A percentile compares a stretch with the other conserved stretches of the same genome.
Conservation (phyloP, 2,329 filamentous ascomycete species). For the Neonectria sp. region DNA sequence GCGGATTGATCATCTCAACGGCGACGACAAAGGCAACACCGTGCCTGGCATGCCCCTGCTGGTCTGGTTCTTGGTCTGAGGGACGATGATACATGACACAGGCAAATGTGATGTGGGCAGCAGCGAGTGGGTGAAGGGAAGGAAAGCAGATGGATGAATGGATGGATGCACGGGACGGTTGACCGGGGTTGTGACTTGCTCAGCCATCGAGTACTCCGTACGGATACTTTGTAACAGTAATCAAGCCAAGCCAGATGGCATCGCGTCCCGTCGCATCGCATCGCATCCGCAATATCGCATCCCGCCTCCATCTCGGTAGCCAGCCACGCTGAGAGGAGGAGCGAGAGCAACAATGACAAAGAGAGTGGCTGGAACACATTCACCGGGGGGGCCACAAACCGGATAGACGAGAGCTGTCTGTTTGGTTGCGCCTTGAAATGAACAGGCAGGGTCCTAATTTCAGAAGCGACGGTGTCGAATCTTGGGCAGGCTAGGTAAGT, state of each 20-base stretch:
- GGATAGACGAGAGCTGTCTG: constrained; percentile 23
- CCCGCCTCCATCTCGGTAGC: constrained; percentile 10
- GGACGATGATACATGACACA: constrained; percentile 15
- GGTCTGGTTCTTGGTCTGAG: not conserved
- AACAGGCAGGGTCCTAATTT: constrained; percentile 38
- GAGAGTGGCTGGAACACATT: constrained; percentile 27
- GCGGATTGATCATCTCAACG: constrained; percentile 30
- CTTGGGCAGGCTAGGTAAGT: constrained; percentile 26
- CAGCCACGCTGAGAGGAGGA: not conserved
- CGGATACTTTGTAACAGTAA: not conserved
- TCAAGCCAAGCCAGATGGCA: constrained; percentile 10
- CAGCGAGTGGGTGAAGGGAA: constrained; percentile 23
- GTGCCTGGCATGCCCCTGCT: constrained; percentile 19
- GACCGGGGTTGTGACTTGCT: not conserved
- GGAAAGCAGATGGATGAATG: constrained; percentile 24
- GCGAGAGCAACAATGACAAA: constrained; percentile 3
- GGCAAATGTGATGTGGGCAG: not conserved
- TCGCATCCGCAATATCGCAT: constrained; percentile 16
- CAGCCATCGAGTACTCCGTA: constrained; percentile 13
- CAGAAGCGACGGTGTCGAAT: constrained; percentile 35
- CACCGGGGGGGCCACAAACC: constrained; percentile 24
- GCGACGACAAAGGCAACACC: constrained; percentile 6
- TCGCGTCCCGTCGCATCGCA: constrained; percentile 23
- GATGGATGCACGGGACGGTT: constrained; percentile 15
- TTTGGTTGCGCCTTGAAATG: constrained; percentile 39